phyloP scores from a whole-genome alignment of 495 filamentous ascomycete species.

The Melanomma pulvis-pyrius region DNA sequence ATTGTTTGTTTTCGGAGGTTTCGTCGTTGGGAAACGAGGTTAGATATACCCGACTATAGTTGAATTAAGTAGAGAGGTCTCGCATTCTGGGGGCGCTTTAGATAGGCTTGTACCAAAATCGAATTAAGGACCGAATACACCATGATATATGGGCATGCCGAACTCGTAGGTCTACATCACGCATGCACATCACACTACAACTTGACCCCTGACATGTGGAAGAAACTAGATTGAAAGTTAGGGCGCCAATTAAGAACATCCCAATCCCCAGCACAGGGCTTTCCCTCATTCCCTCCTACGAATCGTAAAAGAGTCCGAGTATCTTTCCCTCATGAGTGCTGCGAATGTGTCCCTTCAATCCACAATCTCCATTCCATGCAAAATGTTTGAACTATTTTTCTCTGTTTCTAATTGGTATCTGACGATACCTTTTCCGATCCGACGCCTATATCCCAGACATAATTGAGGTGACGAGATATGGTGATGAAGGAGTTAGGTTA shows the following conservation, averaged over 20 bases:
- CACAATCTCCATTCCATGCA: conserved; percentile 8
- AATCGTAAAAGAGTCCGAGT: conserved; percentile 51
- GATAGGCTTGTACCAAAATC: too few relatives aligned
- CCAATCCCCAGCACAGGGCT: conserved; percentile 79
- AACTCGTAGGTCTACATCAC: too few relatives aligned
- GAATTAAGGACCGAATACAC: too few relatives aligned
- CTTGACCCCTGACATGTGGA: too few relatives aligned
- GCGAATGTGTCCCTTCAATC: conserved; percentile 55
- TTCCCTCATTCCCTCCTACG: conserved; percentile 70
- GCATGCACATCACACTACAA: too few relatives aligned
- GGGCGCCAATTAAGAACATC: conserved; percentile 65
- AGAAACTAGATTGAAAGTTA: conserved; percentile 23
- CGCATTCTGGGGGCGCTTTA: too few relatives aligned
- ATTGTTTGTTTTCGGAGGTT: too few relatives aligned
- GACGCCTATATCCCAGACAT: conserved; percentile 3
- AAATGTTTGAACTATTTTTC: background rate
- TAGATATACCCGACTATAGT: background rate
- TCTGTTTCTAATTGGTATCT: conserved; percentile 1
- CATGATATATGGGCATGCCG: too few relatives aligned
- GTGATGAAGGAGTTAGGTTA: background rate
- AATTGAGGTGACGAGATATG: background rate
- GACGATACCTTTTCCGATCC: conserved; percentile 20
- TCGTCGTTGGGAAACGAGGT: too few relatives aligned
- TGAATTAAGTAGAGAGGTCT: too few relatives aligned
- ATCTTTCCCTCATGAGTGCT: conserved; percentile 99